Evolutionary conservation across 1,284 basidiomycete species (phyloP), one percentile per base, ranked within the genome.

Genomic region (Flammula alnicola): DNA sequence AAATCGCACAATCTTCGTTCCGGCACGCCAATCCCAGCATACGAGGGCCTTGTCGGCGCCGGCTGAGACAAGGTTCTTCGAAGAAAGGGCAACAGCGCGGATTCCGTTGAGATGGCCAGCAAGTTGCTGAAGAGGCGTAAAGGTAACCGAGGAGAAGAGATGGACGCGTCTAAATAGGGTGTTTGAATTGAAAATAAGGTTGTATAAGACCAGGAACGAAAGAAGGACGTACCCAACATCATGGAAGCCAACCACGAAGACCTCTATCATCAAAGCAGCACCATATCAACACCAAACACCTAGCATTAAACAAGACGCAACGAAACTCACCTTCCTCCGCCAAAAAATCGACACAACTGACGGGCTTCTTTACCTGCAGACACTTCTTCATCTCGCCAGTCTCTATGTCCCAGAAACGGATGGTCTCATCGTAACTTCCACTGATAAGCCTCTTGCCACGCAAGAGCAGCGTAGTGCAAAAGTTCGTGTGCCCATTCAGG

Each of bases 191-290:
- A 14, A 9, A 14, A 12, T 12, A 5, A 16, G 27, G 10, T 4
- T n/a, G 16, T n/a, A 38, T 30, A 20, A 20, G 23, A 1, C 2
- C 6, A 25, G 19, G 7, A 30, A 35, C 10, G 32, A 43, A 20
- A 41, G 19, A 12, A 11, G 30, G 6, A 70, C 84, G 17, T 69
- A 88, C 80, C 93, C 94, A 44, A 95, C 87, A 62, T 96, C 94
- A 57, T 95, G 93, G 67, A 94, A 93, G 0, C 94, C 94, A 17
- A 92, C 91, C 8, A 93, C 93, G 52, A 96, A 88, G 1, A 95
- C 88, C 75, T 91, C 86, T 88, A 39, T 19, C 8, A 4, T 3
- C 16, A 11, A 17, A 29, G 23, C 7, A 27, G 16, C 12, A 33
- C 5, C 9, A 30, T 30, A 40, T 44, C 17, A 50, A 25, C 19